These are phyloP conservation scores for Microsporum canis DNA, from an alignment of 2,329 filamentous ascomycete genomes.

Conservation along the genomic window DNA sequence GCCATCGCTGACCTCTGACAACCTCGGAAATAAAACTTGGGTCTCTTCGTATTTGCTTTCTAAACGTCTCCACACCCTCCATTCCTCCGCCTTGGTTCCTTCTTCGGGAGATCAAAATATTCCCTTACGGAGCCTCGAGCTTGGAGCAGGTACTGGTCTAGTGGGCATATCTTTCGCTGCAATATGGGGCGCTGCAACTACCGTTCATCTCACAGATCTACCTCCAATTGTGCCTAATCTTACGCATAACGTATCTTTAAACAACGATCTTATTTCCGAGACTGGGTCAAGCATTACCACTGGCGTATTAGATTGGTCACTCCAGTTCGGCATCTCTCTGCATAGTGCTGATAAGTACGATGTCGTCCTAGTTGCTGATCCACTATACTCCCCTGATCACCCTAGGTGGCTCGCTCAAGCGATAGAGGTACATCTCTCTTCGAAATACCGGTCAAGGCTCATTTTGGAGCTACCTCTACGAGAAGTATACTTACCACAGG, in stretches of 20 bases:
- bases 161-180: constrained; percentile 74
- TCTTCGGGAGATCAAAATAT: constrained; percentile 16
- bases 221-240: constrained; percentile 76
- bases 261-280: constrained; percentile 45
- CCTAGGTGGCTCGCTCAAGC: constrained; percentile 61
- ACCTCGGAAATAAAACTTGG: constrained; percentile 91
- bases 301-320: constrained; percentile 62
- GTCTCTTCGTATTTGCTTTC: constrained; percentile 79
- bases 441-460: constrained; percentile 48
- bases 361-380: constrained; percentile 74
- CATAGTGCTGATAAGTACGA: constrained; percentile 32
- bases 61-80: constrained; percentile 48
- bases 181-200: constrained; percentile 44
- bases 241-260: constrained; percentile 57
- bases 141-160: constrained; percentile 86
- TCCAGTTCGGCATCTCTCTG: constrained; percentile 21
- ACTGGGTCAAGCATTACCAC: constrained; percentile 49
- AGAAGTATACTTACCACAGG: constrained; percentile 53
- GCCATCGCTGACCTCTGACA: constrained; percentile 76
- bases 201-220: constrained; percentile 69
- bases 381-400: constrained; percentile 76
- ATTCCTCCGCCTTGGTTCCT: constrained; percentile 26
- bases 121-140: constrained; percentile 50
- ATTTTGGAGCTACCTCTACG: constrained; percentile 73
- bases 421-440: constrained; percentile 55